Evolutionary conservation across 192 early-diverging fungal genomes (phyloP), one percentile per base, ranked within the genome.

Genomic region (Podila horticola): DNA sequence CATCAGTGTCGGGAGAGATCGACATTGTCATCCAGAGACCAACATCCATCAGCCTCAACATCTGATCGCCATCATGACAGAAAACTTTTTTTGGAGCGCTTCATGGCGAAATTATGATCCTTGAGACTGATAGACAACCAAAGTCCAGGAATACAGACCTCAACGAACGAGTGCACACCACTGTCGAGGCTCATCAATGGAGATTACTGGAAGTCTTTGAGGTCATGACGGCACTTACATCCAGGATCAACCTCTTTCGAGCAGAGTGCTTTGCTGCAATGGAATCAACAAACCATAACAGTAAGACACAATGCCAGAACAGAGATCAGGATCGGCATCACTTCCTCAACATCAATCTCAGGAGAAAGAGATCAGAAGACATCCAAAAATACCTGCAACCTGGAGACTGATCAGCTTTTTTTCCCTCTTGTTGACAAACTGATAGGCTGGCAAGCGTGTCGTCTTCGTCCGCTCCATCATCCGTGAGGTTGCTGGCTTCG

Each of bases 401-500:
- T 24, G 34, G 52, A 55, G 5, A 55, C 52, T 45, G 41, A 55
- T 55, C 52, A 55, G 29, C 7, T 19, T 30, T 12, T 61, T n/a
- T 17, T 24, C n/a, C n/a, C 30, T 60, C 26, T 60, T 60, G 58
- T 60, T 36, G 34, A 36, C 34, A 36, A 36, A 36, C 29, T 60
- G 33, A 15, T 72, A 74, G 72, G 63, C 82, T 69, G 74, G 82
- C 82, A 73, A 95, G 90, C 93, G 95, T 77, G 92, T 92, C 77
- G 86, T 85, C 85, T 97, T 98, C 85, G 97, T 99, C 66, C 94
- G 94, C 82, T 92, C 92, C 82, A 82, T 99, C 77, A 87, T 99
- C 85, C 97, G 98, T 77, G 98, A 99, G 88, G 97, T 99, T 41
- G 92, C 90, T 83, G 98, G 98, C 64, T 99, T 94, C 82, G 94